Conservation (phyloP, 2,329 filamentous ascomycete genomes). For the Colletotrichum cuscutae region DNA sequence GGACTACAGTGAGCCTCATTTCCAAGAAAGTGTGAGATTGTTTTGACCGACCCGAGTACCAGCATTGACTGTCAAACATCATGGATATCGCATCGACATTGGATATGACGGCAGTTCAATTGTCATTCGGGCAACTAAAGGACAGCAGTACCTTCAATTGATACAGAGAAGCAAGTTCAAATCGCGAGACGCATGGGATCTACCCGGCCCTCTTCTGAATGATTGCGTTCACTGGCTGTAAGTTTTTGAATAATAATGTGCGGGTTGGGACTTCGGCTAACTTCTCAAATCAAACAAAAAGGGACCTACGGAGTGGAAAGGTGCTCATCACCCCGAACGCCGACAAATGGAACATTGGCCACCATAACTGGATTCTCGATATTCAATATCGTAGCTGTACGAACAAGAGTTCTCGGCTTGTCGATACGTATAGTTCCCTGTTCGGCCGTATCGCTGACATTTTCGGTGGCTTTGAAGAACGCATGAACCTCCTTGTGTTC, state of each 20-base stretch:
- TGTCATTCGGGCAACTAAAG: conserved; percentile 53
- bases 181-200: conserved; percentile 48
- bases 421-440: conserved; percentile 59
- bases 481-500: conserved; percentile 53
- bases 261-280: neutral
- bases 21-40: fast-evolving
- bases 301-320: conserved; percentile 47
- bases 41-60: neutral
- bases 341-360: conserved; percentile 28
- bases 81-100: conserved; percentile 62
- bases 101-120: conserved; percentile 54
- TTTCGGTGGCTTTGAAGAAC: conserved; percentile 61
- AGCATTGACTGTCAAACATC: conserved; percentile 40
- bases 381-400: conserved; percentile 37
- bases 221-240: conserved; percentile 69
- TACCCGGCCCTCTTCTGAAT: conserved; percentile 61
- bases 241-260: neutral
- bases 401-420: conserved; percentile 41
- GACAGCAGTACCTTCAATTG: conserved; percentile 38
- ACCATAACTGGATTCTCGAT: conserved; percentile 48
- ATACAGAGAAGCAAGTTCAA: conserved; percentile 47
- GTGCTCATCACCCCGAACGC: conserved; percentile 41
- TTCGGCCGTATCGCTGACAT: conserved; percentile 52
- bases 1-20: conserved; percentile 50
- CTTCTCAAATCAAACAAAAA: neutral